Conservation (phyloP, 805 yeast species). For the Phaffomyces antillensis region DNA sequence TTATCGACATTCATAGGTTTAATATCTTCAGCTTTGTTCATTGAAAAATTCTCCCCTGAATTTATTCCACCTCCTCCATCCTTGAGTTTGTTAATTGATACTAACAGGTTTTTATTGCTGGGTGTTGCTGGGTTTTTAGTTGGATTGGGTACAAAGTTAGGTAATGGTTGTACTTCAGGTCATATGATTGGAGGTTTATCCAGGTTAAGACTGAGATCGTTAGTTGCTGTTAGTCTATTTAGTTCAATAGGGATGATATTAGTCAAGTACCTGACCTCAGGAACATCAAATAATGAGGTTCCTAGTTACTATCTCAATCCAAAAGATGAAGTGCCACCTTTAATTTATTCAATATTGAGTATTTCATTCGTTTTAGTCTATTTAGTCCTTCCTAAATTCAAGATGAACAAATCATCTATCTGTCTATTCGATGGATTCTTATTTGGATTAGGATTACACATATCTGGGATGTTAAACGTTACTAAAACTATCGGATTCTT, state of each 20-base stretch:
- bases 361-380: conserved; percentile 1
- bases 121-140: conserved; percentile 34
- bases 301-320: neutral
- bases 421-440: conserved; percentile 25
- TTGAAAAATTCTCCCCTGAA: conserved; percentile 20
- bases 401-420: neutral
- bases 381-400: conserved; percentile 1
- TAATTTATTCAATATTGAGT: neutral
- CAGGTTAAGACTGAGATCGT: conserved; percentile 35
- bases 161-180: conserved; percentile 49
- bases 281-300: neutral
- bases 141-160: conserved; percentile 42
- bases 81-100: neutral
- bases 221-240: conserved; percentile 38
- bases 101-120: neutral
- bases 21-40: conserved; percentile 22
- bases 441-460: conserved; percentile 40
- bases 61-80: conserved; percentile 22
- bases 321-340: neutral
- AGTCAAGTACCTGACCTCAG: conserved; percentile 1
- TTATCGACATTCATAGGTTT: conserved; percentile 32
- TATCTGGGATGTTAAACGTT: conserved; percentile 41
- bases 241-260: conserved; percentile 24
- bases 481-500: conserved; percentile 40
- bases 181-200: conserved; percentile 48